Conservation (phyloP, 176 grass and related monocot genomes). For the Oryza glumipatula region DNA sequence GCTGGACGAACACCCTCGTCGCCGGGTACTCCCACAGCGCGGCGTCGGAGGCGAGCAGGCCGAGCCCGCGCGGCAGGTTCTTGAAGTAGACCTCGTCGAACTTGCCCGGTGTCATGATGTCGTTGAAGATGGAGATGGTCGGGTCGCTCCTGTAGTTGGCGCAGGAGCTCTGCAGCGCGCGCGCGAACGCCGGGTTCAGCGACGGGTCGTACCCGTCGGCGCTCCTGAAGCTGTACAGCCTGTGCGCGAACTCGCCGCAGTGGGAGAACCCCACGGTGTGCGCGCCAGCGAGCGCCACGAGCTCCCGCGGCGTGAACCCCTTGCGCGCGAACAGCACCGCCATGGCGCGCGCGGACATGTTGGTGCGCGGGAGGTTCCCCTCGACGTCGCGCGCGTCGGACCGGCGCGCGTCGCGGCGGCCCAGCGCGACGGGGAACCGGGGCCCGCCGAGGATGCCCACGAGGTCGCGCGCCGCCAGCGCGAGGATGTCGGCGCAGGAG, state of each 20-base stretch:
- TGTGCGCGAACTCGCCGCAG: slow-evolving; percentile 83
- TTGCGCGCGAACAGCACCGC: slow-evolving; percentile 57
- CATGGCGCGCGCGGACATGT: slow-evolving; percentile 77
- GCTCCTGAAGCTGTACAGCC: slow-evolving; percentile 60
- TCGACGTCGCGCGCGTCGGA: slow-evolving; percentile 58
- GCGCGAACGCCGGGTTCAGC: slow-evolving; percentile 71
- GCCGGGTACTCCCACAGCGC: slow-evolving; percentile 67
- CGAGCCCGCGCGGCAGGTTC: slow-evolving; percentile 71
- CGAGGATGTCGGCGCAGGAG: slow-evolving; percentile 84
- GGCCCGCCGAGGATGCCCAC: slow-evolving; percentile 68
- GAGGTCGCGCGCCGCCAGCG: slow-evolving; percentile 75
- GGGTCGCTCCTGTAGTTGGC: slow-evolving; percentile 63
- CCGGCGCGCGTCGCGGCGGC: slow-evolving; percentile 61
- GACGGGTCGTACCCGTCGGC: slow-evolving; percentile 51
- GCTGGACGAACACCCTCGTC: slow-evolving; percentile 63
- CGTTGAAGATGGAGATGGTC: slow-evolving; percentile 90
- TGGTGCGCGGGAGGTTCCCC: slow-evolving; percentile 65
- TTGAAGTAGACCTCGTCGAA: slow-evolving; percentile 93
- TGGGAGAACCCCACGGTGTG: slow-evolving; percentile 97
- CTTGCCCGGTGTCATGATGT: slow-evolving; percentile 65
- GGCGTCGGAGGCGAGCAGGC: slow-evolving; percentile 79
- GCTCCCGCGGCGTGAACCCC: slow-evolving; percentile 59
- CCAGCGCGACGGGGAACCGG: slow-evolving; percentile 60
- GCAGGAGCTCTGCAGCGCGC: slow-evolving; percentile 72
- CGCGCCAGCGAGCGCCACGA: slow-evolving; percentile 89